Evolutionary conservation across 805 yeast genomes (phyloP).

Genomic region (Helenozyma rhizophorensis): DNA sequence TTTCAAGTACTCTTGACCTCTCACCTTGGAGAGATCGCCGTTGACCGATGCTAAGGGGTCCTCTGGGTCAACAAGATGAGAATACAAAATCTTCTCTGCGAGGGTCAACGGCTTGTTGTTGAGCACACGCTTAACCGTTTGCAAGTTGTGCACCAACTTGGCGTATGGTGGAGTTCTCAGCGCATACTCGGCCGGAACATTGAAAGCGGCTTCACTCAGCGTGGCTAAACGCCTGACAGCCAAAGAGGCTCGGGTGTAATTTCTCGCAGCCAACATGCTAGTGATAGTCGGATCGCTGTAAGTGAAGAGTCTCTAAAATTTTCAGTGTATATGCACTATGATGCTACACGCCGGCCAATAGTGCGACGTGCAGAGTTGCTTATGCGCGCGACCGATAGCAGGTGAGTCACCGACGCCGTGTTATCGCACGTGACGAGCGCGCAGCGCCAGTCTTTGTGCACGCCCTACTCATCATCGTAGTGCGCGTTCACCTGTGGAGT

Average conservation of each 20-base stretch:
- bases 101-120: conserved; percentile 75
- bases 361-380: conserved; percentile 2
- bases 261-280: conserved; percentile 15
- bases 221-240: conserved; percentile 29
- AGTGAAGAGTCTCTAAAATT: conserved; percentile 1
- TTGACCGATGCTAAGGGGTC: conserved; percentile 57
- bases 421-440: conserved; percentile 3
- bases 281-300: neutral
- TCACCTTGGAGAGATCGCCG: conserved; percentile 48
- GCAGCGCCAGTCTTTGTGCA: neutral
- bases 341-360: conserved; percentile 5
- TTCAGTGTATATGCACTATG: conserved; percentile 2
- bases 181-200: conserved; percentile 56
- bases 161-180: conserved; percentile 87
- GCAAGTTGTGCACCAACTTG: conserved; percentile 61
- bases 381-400: neutral
- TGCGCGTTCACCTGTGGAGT: conserved; percentile 1
- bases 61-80: conserved; percentile 87
- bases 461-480: neutral
- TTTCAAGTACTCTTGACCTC: conserved; percentile 90
- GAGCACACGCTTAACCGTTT: conserved; percentile 59
- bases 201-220: conserved; percentile 19
- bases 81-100: conserved; percentile 91
- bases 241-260: conserved; percentile 6
- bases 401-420: neutral